Evolutionary conservation across 805 yeast genomes (phyloP).

Genomic region (Kregervanrija pseudodelftensis): DNA sequence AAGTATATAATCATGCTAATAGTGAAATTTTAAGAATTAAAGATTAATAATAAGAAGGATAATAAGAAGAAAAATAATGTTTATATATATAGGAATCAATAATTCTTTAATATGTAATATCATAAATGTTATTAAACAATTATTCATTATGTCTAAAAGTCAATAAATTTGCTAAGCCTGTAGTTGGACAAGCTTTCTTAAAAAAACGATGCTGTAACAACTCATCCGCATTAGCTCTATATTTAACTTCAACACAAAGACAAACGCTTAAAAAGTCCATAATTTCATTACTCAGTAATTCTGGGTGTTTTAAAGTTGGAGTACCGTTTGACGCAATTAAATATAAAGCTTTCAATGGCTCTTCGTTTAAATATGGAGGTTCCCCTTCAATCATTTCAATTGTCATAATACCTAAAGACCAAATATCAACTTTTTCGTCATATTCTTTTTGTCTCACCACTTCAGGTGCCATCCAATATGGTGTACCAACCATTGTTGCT

Average conservation of each 20-base stretch:
- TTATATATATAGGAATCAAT: not conserved
- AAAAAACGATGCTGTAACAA: constrained; percentile 71
- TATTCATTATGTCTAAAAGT: constrained; percentile 22
- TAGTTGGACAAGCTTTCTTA: constrained; percentile 52
- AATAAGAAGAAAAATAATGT: not conserved
- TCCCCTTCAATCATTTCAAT: constrained; percentile 99
- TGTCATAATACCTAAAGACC: constrained; percentile 97
- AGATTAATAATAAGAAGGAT: not conserved
- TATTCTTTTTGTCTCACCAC: constrained; percentile 92
- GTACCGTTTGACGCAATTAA: constrained; percentile 96
- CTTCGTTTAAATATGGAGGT: constrained; percentile 95
- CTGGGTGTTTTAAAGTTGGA: constrained; percentile 84
- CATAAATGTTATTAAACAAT: not conserved
- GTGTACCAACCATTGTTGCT: constrained; percentile 98
- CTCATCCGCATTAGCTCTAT: constrained; percentile 87
- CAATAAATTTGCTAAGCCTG: constrained; percentile 52
- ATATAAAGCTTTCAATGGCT: constrained; percentile 89
- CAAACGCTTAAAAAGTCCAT: constrained; percentile 86
- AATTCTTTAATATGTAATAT: not conserved
- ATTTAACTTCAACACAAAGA: constrained; percentile 87
- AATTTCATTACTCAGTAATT: constrained; percentile 60
- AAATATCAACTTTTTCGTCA: constrained; percentile 93
- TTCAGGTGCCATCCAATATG: constrained; percentile 99
- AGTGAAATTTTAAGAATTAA: not conserved
- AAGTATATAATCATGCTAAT: too few species aligned